Base-by-base conservation (phyloP, 2,329 filamentous ascomycete genomes). In the Sclerotinia spermophila region DNA sequence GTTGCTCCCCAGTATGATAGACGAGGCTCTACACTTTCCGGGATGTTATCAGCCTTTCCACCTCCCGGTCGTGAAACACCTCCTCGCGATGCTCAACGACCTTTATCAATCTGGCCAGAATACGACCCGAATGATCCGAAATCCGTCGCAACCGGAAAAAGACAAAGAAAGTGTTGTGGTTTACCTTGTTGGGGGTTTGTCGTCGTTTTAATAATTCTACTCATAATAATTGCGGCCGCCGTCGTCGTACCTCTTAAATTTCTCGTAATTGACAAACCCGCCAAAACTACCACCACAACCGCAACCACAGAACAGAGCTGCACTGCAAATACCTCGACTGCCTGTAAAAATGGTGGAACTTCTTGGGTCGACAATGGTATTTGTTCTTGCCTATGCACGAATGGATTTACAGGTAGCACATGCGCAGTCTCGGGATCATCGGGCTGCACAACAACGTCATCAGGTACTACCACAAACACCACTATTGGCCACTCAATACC, bases 381-480 rank as follows among this genome's bases (percentile, higher is more conserved):
- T 30, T 98, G 95, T 81, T 90, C 90, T 19, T 99, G 95, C 79
- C 88, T 97, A 58, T 99, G 95, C 81, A 89, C 90, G 33, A 94
- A 96, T 76, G 93, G 94, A 1, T 98, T 95, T 79, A 94, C 92
- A 0, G 90, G 90, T 33, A 81, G 81, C 2, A 84, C 82, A 24
- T 92, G 90, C 77, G 83, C 81, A 2, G 81, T 81, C 21, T 80
- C 83, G 21, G 85, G 85, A 70, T 82, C 84, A 35, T 81, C 81
- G 2, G 84, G 83, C 61, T 92, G 90, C 76, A 84, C 86, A 10
- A 88, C 85, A 0, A 84, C 83, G 3, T 78, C 83, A 35, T 81
- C 82, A 56, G 77, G 75, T 10, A 74, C 75, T 55, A 55, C 62
- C 10, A 79, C 78, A 70, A 90, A 95, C 77, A 93, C 93, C 44